Conservation (phyloP, 768 basidiomycete genomes). For the Hericium rajendrae region DNA sequence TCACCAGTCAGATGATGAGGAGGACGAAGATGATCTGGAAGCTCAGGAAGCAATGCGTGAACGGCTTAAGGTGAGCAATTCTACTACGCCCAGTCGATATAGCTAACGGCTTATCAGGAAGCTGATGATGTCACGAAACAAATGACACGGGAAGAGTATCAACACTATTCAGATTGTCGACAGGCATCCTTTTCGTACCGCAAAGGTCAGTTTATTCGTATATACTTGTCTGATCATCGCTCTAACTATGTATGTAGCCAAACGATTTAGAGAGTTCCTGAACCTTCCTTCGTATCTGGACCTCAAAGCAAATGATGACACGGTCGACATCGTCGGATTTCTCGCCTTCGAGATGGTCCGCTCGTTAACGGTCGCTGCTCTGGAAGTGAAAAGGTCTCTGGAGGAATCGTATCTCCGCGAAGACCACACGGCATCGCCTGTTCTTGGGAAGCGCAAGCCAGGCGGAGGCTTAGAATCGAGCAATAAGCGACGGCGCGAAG, state of each 20-base stretch:
- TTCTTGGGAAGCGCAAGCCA: slow-evolving; percentile 64
- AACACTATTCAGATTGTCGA: slow-evolving; percentile 93
- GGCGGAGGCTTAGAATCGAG: slow-evolving; percentile 21
- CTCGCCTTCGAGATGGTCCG: slow-evolving; percentile 96
- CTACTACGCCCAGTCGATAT: background rate
- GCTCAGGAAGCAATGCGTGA: slow-evolving; percentile 92
- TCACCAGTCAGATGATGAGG: slow-evolving; percentile 80
- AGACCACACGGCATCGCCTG: slow-evolving; percentile 49
- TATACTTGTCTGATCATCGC: background rate
- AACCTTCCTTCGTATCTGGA: slow-evolving; percentile 83
- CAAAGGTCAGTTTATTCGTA: slow-evolving; percentile 54
- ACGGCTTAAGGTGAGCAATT: slow-evolving; percentile 52
- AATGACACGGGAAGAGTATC: slow-evolving; percentile 96
- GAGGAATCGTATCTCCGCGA: slow-evolving; percentile 64
- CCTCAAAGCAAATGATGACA: slow-evolving; percentile 86
- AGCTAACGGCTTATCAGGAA: slow-evolving; percentile 39
- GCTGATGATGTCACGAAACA: slow-evolving; percentile 90
- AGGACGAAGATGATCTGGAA: slow-evolving; percentile 93
- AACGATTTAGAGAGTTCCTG: slow-evolving; percentile 91
- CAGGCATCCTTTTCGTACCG: slow-evolving; percentile 96
- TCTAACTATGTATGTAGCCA: slow-evolving; percentile 38
- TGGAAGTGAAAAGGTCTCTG: slow-evolving; percentile 71
- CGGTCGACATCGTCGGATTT: slow-evolving; percentile 94
- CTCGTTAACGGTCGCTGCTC: slow-evolving; percentile 80
- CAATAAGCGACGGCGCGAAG: slow-evolving; percentile 45